These are phyloP conservation scores for Moringa oleifera DNA, from an alignment of 345 rosid genomes.

Conservation along the genomic window DNA sequence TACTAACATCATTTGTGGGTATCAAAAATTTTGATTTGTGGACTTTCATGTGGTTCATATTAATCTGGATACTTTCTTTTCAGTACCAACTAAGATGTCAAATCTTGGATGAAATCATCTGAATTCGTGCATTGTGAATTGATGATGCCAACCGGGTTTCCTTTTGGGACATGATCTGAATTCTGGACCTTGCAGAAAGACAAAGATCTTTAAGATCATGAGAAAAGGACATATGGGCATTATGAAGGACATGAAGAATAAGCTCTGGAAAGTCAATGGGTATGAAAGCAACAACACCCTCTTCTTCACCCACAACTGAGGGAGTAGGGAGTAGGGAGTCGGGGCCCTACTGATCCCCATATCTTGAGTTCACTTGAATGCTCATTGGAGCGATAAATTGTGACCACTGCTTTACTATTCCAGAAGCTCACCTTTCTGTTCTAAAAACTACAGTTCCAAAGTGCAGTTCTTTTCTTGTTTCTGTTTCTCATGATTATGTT, in stretches of 20 bases:
- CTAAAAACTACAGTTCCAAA: neutral
- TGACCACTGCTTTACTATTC: slow-evolving; percentile 27
- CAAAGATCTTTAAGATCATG: slow-evolving; percentile 31
- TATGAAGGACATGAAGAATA: slow-evolving; percentile 5
- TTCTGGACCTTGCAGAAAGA: slow-evolving; percentile 8
- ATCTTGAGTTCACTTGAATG: slow-evolving; percentile 10
- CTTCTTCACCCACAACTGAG: slow-evolving; percentile 2
- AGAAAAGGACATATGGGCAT: slow-evolving; percentile 15
- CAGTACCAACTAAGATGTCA: slow-evolving; percentile 3
- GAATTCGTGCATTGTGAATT: too few relatives aligned
- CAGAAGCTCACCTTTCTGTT: slow-evolving; percentile 9
- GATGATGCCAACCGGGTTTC: too few relatives aligned
- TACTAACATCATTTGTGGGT: too few relatives aligned
- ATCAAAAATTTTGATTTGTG: too few relatives aligned
- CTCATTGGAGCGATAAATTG: slow-evolving; percentile 1
- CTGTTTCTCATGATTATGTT: slow-evolving; percentile 10
- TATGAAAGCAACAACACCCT: too few relatives aligned
- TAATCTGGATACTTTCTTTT: too few relatives aligned
- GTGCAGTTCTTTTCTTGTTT: neutral
- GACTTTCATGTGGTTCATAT: too few relatives aligned
- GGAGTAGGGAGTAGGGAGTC: slow-evolving; percentile 17
- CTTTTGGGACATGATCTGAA: slow-evolving; percentile 6
- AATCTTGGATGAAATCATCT: slow-evolving; percentile 3
- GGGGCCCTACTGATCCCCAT: too few relatives aligned
- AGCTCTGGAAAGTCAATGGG: slow-evolving; percentile 3